A percentile compares a stretch with the other conserved stretches of the same genome.
Evolutionary conservation across 2,329 filamentous ascomycete genomes (phyloP).

Genomic region (Cladosporium sp.): DNA sequence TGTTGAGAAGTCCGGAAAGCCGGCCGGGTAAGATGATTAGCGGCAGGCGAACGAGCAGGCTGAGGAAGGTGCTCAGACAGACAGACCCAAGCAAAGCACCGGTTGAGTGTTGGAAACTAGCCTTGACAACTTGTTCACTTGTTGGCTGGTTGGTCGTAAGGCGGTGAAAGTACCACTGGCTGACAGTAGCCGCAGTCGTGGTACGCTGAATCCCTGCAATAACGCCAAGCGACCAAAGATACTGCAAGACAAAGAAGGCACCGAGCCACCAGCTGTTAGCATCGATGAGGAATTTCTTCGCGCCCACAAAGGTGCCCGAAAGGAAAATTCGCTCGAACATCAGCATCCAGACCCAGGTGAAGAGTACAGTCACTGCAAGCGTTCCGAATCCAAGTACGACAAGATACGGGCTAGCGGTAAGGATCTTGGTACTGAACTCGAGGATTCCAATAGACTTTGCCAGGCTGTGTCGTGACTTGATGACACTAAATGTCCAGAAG

Average conservation of each 20-base stretch:
- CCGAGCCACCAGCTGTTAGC: slow-evolving; percentile 92
- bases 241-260: slow-evolving; percentile 86
- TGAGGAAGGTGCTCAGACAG: slow-evolving; percentile 77
- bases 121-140: slow-evolving; percentile 74
- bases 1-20: slow-evolving; percentile 62
- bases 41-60: slow-evolving; percentile 76
- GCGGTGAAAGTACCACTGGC: slow-evolving; percentile 98
- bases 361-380: slow-evolving; percentile 69
- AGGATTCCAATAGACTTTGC: slow-evolving; percentile 81
- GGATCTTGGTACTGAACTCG: slow-evolving; percentile 84
- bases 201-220: slow-evolving; percentile 84
- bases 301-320: slow-evolving; percentile 67
- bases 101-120: slow-evolving; percentile 73
- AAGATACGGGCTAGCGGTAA: slow-evolving; percentile 78
- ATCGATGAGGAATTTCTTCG: slow-evolving; percentile 72
- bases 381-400: slow-evolving; percentile 77
- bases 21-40: slow-evolving; percentile 77
- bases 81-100: slow-evolving; percentile 90
- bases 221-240: slow-evolving; percentile 88
- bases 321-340: slow-evolving; percentile 97
- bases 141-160: slow-evolving; percentile 72
- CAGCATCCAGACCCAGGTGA: slow-evolving; percentile 93
- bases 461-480: slow-evolving; percentile 73
- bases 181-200: slow-evolving; percentile 89
- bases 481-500: slow-evolving; percentile 78